Conservation (phyloP, 2,329 filamentous ascomycete genomes). For the Trichoderma sp. region DNA sequence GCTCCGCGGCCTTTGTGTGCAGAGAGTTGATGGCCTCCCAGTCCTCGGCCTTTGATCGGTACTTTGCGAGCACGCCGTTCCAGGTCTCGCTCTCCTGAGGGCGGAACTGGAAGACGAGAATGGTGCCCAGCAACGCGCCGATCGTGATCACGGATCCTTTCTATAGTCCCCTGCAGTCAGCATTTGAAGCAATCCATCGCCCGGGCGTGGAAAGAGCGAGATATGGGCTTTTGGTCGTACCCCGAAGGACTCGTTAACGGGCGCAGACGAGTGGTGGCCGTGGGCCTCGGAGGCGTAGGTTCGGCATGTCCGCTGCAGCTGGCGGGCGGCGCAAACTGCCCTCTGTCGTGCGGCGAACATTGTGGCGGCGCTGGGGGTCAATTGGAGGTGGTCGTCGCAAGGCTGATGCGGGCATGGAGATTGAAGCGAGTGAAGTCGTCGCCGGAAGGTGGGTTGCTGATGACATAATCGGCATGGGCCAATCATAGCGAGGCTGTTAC, state of each 20-base stretch:
- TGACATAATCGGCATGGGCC: constrained; percentile 22
- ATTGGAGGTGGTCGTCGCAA: constrained; percentile 35
- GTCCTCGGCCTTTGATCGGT: constrained; percentile 49
- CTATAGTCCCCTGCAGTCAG: constrained; percentile 38
- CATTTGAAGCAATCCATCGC: not conserved
- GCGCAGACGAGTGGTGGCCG: constrained; percentile 47
- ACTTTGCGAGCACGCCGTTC: constrained; percentile 49
- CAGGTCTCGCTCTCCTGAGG: constrained; percentile 55
- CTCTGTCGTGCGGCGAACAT: constrained; percentile 51
- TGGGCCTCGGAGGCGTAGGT: constrained; percentile 55
- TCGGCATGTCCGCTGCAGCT: constrained; percentile 45
- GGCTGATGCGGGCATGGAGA: constrained; percentile 22
- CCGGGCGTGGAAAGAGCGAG: not conserved
- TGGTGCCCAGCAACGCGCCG: constrained; percentile 47
- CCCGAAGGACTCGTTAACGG: constrained; percentile 57
- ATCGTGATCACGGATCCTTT: constrained; percentile 51
- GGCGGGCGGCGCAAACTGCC: constrained; percentile 43
- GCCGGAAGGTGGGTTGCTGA: constrained; percentile 20
- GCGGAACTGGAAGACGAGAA: constrained; percentile 52
- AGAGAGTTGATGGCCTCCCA: constrained; percentile 57
- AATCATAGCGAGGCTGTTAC: constrained; percentile 3
- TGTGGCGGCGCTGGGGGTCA: constrained; percentile 36
- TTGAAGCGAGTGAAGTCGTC: constrained; percentile 30
- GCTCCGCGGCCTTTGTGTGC: constrained; percentile 54
- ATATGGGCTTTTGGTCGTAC: constrained; percentile 45